These are phyloP conservation scores for Ocimum tenuiflorum DNA, from an alignment of 257 asterid genomes.

Conservation along the genomic window DNA sequence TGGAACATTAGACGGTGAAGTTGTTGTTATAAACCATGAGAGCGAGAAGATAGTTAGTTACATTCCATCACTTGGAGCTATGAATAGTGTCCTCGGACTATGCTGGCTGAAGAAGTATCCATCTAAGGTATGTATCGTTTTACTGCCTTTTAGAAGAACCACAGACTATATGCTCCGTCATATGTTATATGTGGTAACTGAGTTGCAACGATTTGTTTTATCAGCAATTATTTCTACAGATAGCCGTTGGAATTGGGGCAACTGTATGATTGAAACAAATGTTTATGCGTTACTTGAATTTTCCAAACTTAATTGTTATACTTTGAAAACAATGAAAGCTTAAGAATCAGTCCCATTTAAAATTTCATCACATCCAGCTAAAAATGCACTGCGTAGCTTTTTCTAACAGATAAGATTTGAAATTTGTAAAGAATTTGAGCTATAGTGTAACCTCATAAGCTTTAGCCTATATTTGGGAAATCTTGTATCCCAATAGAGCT, in stretches of 20 bases:
- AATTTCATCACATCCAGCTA: not conserved
- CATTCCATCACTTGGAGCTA: constrained; percentile 81
- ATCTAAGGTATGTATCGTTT: constrained; percentile 55
- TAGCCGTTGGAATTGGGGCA: not conserved
- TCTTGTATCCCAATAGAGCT: not conserved
- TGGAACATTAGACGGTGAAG: constrained; percentile 93
- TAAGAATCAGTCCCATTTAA: not conserved
- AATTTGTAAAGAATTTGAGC: not conserved
- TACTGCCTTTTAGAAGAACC: not conserved
- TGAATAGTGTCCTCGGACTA: constrained; percentile 79
- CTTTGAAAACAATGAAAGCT: not conserved
- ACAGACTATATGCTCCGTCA: not conserved
- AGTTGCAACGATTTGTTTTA: not conserved
- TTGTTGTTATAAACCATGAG: constrained; percentile 76
- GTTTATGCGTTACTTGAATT: not conserved
- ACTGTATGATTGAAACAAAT: not conserved
- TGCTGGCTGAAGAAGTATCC: constrained; percentile 86
- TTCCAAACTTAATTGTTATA: not conserved
- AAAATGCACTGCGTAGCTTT: not conserved
- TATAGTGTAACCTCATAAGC: not conserved
- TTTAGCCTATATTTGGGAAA: not conserved
- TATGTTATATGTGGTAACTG: not conserved
- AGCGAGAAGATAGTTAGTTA: constrained; percentile 60
- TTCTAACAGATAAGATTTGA: not conserved
- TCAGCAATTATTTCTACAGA: not conserved